Conservation (phyloP, 495 filamentous ascomycete species). For the Sabuloglossum arenarium region DNA sequence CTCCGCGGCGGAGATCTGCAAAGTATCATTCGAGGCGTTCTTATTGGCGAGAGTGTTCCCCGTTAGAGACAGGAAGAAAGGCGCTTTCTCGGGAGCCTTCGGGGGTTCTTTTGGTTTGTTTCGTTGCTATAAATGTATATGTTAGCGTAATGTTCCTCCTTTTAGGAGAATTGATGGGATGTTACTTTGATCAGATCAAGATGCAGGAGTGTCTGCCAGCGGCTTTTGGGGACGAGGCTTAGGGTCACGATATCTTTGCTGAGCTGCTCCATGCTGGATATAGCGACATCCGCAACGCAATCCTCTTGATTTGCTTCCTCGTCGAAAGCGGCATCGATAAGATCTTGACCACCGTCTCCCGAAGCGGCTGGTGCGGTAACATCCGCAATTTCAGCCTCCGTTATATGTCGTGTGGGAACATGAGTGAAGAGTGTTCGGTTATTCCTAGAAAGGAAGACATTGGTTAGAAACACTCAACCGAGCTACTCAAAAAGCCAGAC, state of each 20-base stretch:
- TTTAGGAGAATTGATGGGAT: not conserved
- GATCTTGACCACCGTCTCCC: constrained; percentile 55
- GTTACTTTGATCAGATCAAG: constrained; percentile 63
- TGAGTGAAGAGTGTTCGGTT: constrained; percentile 81
- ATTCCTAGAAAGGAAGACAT: constrained; percentile 21
- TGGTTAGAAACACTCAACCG: not conserved
- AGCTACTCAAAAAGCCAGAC: not conserved
- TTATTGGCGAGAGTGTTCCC: not conserved
- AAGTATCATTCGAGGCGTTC: not conserved
- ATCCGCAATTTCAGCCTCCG: constrained; percentile 44
- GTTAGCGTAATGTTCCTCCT: constrained; percentile 3
- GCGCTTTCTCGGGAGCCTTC: constrained; percentile 81
- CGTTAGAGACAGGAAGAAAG: constrained; percentile 64
- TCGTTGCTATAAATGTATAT: constrained; percentile 29
- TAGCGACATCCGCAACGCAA: constrained; percentile 23
- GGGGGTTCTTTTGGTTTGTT: constrained; percentile 88
- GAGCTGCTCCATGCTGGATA: constrained; percentile 48
- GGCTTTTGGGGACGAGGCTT: constrained; percentile 66
- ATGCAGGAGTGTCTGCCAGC: constrained; percentile 85
- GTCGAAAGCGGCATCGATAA: constrained; percentile 48
- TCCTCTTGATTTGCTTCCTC: constrained; percentile 24
- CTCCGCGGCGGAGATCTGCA: constrained; percentile 19
- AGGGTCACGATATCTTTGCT: constrained; percentile 64
- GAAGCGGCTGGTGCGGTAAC: constrained; percentile 48
- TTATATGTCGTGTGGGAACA: constrained; percentile 61